Conservation (phyloP, 345 rosid species). For the Physaria fendleri region DNA sequence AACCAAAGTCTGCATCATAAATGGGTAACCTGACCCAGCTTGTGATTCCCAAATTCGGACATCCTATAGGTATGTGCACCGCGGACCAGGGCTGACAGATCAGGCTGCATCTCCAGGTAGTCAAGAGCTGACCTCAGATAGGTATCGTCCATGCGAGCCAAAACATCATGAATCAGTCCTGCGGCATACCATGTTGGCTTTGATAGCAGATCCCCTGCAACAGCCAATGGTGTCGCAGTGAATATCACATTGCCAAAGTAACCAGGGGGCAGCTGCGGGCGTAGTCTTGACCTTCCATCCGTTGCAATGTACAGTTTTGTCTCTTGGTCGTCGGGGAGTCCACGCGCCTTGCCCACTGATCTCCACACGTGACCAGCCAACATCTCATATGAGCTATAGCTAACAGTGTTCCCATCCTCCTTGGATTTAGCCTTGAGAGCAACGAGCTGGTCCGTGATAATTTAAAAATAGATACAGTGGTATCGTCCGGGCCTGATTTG, state of each 20-base stretch:
- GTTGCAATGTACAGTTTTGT: slow-evolving; percentile 81
- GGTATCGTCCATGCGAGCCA: slow-evolving; percentile 75
- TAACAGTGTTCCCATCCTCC: slow-evolving; percentile 60
- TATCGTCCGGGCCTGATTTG: slow-evolving; percentile 36
- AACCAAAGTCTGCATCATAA: slow-evolving; percentile 88
- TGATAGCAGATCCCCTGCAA: slow-evolving; percentile 56
- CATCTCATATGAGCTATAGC: slow-evolving; percentile 86
- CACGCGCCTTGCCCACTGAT: slow-evolving; percentile 65
- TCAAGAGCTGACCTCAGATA: slow-evolving; percentile 94
- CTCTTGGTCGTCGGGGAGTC: slow-evolving; percentile 55
- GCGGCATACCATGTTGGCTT: slow-evolving; percentile 94
- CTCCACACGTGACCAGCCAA: slow-evolving; percentile 94
- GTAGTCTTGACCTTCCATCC: slow-evolving; percentile 76
- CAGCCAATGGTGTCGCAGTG: slow-evolving; percentile 77
- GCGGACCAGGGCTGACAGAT: slow-evolving; percentile 63
- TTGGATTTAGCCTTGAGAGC: slow-evolving; percentile 75
- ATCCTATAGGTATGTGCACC: slow-evolving; percentile 74
- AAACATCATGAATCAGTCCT: slow-evolving; percentile 59
- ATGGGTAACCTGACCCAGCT: slow-evolving; percentile 86
- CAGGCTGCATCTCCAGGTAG: slow-evolving; percentile 85
- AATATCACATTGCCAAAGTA: slow-evolving; percentile 93
- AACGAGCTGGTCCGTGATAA: slow-evolving; percentile 55
- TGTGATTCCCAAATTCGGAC: slow-evolving; percentile 86
- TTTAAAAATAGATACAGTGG: slow-evolving; percentile 62
- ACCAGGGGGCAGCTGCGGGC: slow-evolving; percentile 73